Percentiles rank a stretch among this genome's conserved stretches.
Conservation (phyloP, 2,329 filamentous ascomycete genomes). For the Truncatella angustata region DNA sequence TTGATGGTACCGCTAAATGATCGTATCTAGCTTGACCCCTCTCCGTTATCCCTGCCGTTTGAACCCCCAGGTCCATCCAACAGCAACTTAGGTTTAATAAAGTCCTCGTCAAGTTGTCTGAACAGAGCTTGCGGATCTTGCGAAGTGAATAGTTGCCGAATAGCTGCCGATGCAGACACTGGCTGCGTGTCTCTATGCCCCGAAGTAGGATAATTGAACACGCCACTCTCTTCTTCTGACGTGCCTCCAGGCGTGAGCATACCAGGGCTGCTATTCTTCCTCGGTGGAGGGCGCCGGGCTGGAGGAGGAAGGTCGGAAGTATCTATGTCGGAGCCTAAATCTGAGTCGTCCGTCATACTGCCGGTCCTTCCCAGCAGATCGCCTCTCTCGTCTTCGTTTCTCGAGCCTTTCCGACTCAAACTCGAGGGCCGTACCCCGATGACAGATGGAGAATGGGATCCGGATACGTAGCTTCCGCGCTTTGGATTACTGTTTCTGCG, state of each 20-base stretch:
- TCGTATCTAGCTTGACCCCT: slow-evolving; percentile 16
- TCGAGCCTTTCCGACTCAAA: slow-evolving; percentile 51
- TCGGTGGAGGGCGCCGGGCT: slow-evolving; percentile 43
- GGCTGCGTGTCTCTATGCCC: slow-evolving; percentile 34
- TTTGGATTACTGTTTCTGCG: slow-evolving; percentile 25
- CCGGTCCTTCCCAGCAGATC: slow-evolving; percentile 51
- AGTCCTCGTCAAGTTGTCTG: slow-evolving; percentile 90
- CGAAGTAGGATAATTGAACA: slow-evolving; percentile 33
- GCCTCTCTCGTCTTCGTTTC: slow-evolving; percentile 51
- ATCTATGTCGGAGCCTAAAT: slow-evolving; percentile 64
- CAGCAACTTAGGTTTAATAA: slow-evolving; percentile 87
- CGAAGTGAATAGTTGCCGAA: slow-evolving; percentile 77
- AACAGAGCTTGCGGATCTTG: slow-evolving; percentile 91
- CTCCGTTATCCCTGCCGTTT: slow-evolving; percentile 22
- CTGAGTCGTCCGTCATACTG: slow-evolving; percentile 55
- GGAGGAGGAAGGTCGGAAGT: slow-evolving; percentile 65
- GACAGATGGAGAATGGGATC: slow-evolving; percentile 48
- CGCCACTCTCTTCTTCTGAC: slow-evolving; percentile 24
- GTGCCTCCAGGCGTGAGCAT: slow-evolving; percentile 28
- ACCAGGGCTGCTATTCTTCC: slow-evolving; percentile 35
- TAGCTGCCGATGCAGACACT: slow-evolving; percentile 71
- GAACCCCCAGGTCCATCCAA: slow-evolving; percentile 60
- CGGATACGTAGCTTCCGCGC: slow-evolving; percentile 51
- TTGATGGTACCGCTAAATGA: not conserved
- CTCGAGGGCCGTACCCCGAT: slow-evolving; percentile 41